Percentiles rank a stretch among this genome's conserved stretches.
Evolutionary conservation across 1,284 basidiomycete genomes (phyloP).

Genomic region (Inonotus hispidus): DNA sequence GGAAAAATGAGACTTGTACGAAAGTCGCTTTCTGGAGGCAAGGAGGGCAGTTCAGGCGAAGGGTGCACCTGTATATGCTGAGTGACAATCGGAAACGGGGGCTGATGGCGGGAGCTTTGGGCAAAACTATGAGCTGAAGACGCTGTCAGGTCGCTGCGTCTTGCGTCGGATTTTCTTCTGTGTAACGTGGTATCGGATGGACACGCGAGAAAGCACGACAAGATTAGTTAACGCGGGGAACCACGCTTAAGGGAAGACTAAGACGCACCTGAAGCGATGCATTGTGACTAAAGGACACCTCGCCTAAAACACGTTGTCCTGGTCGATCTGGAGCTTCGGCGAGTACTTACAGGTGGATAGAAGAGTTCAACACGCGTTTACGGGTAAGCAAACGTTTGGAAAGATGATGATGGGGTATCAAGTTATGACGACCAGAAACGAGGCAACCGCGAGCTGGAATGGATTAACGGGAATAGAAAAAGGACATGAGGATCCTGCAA

Average conservation of each 20-base stretch:
- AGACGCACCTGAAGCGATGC: slow-evolving; percentile 75
- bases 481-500: slow-evolving; percentile 1
- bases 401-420: slow-evolving; percentile 3
- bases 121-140: slow-evolving; percentile 3
- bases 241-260: slow-evolving; percentile 8
- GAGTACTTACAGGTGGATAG: not conserved
- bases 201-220: slow-evolving; percentile 29
- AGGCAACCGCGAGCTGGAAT: slow-evolving; percentile 10
- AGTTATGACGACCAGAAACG: slow-evolving; percentile 7
- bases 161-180: slow-evolving; percentile 63
- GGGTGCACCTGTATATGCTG: slow-evolving; percentile 29
- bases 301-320: slow-evolving; percentile 62
- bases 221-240: slow-evolving; percentile 22
- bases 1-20: slow-evolving; percentile 77
- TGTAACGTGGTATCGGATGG: slow-evolving; percentile 21
- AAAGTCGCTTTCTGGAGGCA: slow-evolving; percentile 69
- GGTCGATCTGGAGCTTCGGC: slow-evolving; percentile 16
- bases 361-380: slow-evolving; percentile 6
- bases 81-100: slow-evolving; percentile 26
- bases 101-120: slow-evolving; percentile 20
- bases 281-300: slow-evolving; percentile 44
- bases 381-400: not conserved
- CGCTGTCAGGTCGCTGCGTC: slow-evolving; percentile 35
- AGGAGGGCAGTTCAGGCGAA: slow-evolving; percentile 35
- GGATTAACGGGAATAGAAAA: slow-evolving; percentile 7